Conservation (phyloP, 768 basidiomycete genomes). For the Tricholoma hemisulphureum region DNA sequence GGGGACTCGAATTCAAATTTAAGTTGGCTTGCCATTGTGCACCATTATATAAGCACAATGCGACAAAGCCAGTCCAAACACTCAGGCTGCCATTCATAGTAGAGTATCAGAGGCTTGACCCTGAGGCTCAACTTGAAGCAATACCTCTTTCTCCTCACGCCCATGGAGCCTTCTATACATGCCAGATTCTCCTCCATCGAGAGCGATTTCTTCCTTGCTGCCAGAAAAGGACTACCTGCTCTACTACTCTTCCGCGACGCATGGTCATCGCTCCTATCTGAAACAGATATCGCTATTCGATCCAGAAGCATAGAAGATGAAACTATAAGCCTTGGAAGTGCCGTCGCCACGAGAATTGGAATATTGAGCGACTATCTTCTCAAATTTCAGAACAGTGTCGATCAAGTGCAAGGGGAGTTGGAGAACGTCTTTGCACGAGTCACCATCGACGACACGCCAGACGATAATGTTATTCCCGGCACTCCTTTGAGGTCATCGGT, state of each 20-base stretch:
- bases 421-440: constrained; percentile 13
- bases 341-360: constrained; percentile 11
- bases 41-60: constrained; percentile 2
- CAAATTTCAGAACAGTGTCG: constrained; percentile 2
- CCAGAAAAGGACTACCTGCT: constrained; percentile 2
- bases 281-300: neutral
- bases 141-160: neutral
- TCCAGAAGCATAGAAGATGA: constrained; percentile 5
- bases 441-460: neutral
- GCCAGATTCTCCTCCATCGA: constrained; percentile 1
- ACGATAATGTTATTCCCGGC: neutral
- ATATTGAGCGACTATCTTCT: constrained; percentile 12
- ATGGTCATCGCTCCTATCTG: constrained; percentile 1
- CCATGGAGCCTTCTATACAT: neutral
- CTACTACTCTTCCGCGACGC: neutral
- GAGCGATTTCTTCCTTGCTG: neutral
- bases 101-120: too few species aligned
- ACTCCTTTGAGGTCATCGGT: too few species aligned
- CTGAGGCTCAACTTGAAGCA: too few species aligned
- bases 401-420: constrained; percentile 9
- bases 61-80: neutral
- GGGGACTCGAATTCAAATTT: too few species aligned
- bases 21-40: neutral
- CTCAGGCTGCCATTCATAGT: too few species aligned
- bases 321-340: constrained; percentile 6